Evolutionary conservation across 2,329 filamentous ascomycete species (phyloP), one percentile per base, ranked within the genome.

Genomic region (Cordyceps javanica): DNA sequence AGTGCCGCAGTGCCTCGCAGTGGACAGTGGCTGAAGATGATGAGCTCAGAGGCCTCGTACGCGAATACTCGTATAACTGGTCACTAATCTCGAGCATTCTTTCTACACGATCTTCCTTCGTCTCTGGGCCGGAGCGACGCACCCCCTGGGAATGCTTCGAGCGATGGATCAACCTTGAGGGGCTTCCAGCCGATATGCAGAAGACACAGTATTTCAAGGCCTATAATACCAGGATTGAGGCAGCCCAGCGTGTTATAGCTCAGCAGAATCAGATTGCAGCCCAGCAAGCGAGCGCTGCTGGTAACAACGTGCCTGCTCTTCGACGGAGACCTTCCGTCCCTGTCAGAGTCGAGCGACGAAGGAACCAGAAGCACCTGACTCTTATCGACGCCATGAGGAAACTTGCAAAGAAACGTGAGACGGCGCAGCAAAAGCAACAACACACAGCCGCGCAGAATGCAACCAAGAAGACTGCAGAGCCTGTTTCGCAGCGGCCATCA

Each of bases 71-170:
- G 0, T 97, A 97, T 76, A 99, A 99, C 66, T 99, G 94, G 94
- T 95, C 91, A 3, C 78, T 99, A 5, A 96, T 97, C 55, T 90
- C 92, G 1, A 89, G 84, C 64, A 87, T 93, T 60, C 76, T 97
- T 55, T 81, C 85, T 2, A 81, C 88, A 16, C 85, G 84, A 54
- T 95, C 91, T 0, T 70, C 86, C 14, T 95, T 91, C 67, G 82
- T 85, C n/a, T 93, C 92, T 21, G 91, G 90, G 2, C 86, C 91
- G 11, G 93, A 97, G 69, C 83, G 94, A 61, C 84, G 94, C 49
- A 97, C 93, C 3, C 91, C 93, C 0, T 99, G 94, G 94, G 94
- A 99, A 74, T 99, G 94, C 69, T 99, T 99, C 66, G 94, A 99
- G 72, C 84, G 94, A 44, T 99, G 93, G 93, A 89, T 97, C 56